Base-by-base conservation (phyloP, 345 rosid genomes). In the Pugionium dolabratum region DNA sequence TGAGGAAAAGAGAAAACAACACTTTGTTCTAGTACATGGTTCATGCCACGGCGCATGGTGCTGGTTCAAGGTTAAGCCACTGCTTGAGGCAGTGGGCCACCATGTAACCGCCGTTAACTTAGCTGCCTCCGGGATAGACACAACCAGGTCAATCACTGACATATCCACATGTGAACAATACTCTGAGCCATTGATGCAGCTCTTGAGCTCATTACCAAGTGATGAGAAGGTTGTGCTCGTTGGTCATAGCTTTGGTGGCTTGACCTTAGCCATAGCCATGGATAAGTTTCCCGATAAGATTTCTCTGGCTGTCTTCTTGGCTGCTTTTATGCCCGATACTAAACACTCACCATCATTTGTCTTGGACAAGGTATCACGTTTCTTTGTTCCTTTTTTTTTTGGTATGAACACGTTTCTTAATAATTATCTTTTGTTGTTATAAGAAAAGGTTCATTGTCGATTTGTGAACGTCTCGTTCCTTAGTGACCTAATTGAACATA, bases 201-300 rank as follows among this genome's bases (percentile, higher is more conserved):
- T 79, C 4, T 3, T 87, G 73, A 67, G 51, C 5, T 47, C 77
- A 2, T 71, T 77, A 36, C 75, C 81, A 41, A 26, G 42, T 6
- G 57, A 54, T 33, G 83, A 82, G 39, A 81, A 69, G 66, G 84
- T 80, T 40, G 72, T 86, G 9, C 81, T 89, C 7, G 87, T 89
- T 3, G 96, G 86, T 7, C 96, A 86, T 72, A 86, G 96, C 64
- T 72, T 81, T 5, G 93, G 89, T 25, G 93, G 96, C 6, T 8
- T 81, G 77, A 80, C 29, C 51, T 43, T 82, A 78, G 84, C 87
- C 6, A 72, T 78, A 2, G 85, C 86, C 0, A 71, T 73, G 59
- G 84, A 82, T 2, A 67, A 18, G 54, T 84, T 78, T 60, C 66
- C 74, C 0, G 2, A 72, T 10, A 71, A 76, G 30, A 76, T 76